Percentiles rank a stretch among this genome's conserved stretches.
Evolutionary conservation across 1,284 basidiomycete species (phyloP).

Genomic region (Volvariella surrecta): DNA sequence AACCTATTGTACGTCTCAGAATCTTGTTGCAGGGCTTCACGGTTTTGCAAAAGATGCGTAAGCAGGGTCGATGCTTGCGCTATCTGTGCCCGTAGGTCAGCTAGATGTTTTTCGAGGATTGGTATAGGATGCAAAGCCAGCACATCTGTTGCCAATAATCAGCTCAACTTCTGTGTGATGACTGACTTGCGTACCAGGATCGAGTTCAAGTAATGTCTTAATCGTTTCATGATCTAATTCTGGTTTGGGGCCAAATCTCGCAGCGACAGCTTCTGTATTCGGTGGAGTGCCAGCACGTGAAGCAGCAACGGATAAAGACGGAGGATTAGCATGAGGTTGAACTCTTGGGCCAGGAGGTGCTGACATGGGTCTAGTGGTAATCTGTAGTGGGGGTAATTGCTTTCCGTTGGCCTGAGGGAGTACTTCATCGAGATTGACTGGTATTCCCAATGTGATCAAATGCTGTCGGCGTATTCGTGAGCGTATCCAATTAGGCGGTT

Average conservation of each 20-base stretch:
- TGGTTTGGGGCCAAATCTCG: conserved; percentile 65
- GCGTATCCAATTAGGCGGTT: conserved; percentile 86
- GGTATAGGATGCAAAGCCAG: conserved; percentile 62
- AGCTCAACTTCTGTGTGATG: conserved; percentile 1
- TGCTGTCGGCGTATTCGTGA: conserved; percentile 84
- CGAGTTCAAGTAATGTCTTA: conserved; percentile 57
- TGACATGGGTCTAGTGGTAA: conserved; percentile 75
- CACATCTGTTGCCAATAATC: conserved; percentile 38
- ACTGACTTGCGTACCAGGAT: conserved; percentile 39
- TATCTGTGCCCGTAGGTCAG: conserved; percentile 61
- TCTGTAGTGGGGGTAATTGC: conserved; percentile 70
- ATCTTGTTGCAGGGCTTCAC: conserved; percentile 82
- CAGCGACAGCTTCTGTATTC: conserved; percentile 24
- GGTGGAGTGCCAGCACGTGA: conserved; percentile 50
- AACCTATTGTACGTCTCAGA: conserved; percentile 79
- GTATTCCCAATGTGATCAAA: conserved; percentile 83
- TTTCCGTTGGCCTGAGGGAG: conserved; percentile 66
- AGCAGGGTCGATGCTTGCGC: conserved; percentile 66
- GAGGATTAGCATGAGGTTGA: conserved; percentile 26
- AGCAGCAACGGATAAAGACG: conserved; percentile 24
- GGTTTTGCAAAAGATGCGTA: conserved; percentile 74
- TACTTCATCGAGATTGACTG: conserved; percentile 89
- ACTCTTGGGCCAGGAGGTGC: conserved; percentile 60
- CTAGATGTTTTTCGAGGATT: conserved; percentile 56
- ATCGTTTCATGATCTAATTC: conserved; percentile 60